phyloP scores from a whole-genome alignment of 352 stramenopile genomes.

The Globisporangium carolinianum region DNA sequence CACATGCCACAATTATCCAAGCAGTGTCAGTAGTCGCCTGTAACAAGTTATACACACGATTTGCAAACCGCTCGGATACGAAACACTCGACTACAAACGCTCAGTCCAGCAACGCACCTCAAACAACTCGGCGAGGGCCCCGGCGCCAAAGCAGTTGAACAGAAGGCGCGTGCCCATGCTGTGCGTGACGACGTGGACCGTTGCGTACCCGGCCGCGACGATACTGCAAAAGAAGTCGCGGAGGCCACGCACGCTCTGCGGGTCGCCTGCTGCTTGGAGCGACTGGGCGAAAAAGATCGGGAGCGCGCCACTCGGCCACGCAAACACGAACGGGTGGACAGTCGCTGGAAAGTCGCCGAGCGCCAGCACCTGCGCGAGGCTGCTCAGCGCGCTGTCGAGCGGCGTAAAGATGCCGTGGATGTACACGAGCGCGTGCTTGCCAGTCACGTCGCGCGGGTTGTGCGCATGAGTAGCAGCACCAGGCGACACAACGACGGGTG shows the following conservation, averaged over 20 bases:
- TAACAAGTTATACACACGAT: too few species aligned
- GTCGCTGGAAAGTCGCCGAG: constrained; percentile 14
- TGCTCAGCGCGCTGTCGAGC: constrained; percentile 15
- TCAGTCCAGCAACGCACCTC: not conserved
- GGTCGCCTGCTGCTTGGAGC: constrained; percentile 5
- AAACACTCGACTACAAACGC: too few species aligned
- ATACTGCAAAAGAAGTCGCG: constrained; percentile 18
- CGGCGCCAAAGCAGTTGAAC: constrained; percentile 14
- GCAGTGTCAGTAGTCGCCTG: too few species aligned
- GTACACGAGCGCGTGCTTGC: constrained; percentile 18
- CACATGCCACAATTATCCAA: too few species aligned
- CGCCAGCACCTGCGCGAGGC: constrained; percentile 18
- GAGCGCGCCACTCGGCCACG: constrained; percentile 15
- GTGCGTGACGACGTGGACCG: constrained; percentile 19
- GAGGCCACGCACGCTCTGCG: constrained; percentile 8
- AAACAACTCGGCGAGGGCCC: constrained; percentile 13
- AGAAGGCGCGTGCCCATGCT: constrained; percentile 16
- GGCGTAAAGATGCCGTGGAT: constrained; percentile 17
- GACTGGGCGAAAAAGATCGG: constrained; percentile 18
- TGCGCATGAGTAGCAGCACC: too few species aligned
- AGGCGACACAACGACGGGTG: constrained; percentile 1
- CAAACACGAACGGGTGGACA: constrained; percentile 20
- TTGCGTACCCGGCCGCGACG: constrained; percentile 17
- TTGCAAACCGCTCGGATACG: too few species aligned
- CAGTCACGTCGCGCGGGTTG: not conserved